Conservation (phyloP, 805 yeast genomes). For the Kazachstania martiniae region DNA sequence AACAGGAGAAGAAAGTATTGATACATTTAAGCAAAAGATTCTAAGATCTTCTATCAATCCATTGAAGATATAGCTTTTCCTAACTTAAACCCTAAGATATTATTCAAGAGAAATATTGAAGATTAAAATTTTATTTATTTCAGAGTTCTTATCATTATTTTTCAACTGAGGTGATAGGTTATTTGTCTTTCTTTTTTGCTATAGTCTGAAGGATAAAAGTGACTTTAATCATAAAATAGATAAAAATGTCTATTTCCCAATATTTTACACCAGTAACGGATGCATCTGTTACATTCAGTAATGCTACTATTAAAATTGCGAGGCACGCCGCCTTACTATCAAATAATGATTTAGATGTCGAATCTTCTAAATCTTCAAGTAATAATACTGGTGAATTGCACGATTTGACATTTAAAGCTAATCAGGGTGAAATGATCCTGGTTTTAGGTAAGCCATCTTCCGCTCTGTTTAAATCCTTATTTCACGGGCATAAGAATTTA, state of each 20-base stretch:
- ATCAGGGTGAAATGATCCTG: constrained; percentile 21
- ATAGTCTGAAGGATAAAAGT: no score
- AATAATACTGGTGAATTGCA: constrained; percentile 1
- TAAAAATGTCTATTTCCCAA: constrained; percentile 14
- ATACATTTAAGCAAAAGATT: no score
- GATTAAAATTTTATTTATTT: no score
- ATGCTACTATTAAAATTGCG: constrained; percentile 10
- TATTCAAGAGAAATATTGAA: no score
- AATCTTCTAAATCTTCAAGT: background rate
- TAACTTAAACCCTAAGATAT: no score
- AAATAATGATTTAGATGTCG: background rate
- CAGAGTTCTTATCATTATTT: no score
- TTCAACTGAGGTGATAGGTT: no score
- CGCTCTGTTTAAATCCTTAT: constrained; percentile 14
- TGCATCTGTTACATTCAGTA: constrained; percentile 18
- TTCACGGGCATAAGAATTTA: constrained; percentile 12
- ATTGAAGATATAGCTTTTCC: no score
- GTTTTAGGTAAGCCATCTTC: constrained; percentile 21
- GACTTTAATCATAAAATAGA: no score
- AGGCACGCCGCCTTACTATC: constrained; percentile 1
- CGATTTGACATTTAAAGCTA: constrained; percentile 15
- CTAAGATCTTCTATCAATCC: no score
- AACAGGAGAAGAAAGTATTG: no score
- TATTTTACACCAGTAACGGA: constrained; percentile 18
- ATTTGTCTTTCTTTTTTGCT: no score